Evolutionary conservation across 148 eudicot genomes (phyloP).

Genomic region (Vaccinium darrowii): DNA sequence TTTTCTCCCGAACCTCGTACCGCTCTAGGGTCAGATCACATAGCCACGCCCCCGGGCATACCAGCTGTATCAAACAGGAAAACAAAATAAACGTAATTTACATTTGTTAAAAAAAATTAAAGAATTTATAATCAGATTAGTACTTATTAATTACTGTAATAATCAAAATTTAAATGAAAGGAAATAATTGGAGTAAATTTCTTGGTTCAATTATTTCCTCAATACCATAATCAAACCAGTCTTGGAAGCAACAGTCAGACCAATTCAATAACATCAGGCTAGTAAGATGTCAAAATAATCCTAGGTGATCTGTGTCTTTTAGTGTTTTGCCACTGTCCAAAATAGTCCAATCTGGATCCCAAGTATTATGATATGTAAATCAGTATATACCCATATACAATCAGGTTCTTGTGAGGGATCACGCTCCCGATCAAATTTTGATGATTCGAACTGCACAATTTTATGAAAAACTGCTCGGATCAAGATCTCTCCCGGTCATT

Average conservation of each 20-base stretch:
- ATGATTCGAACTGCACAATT: too few species aligned
- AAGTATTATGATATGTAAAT: not conserved
- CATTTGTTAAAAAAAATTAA: not conserved
- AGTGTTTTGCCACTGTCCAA: not conserved
- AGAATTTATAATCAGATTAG: not conserved
- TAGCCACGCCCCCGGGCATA: slow-evolving; percentile 85
- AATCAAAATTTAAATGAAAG: not conserved
- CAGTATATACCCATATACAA: too few species aligned
- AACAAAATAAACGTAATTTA: not conserved
- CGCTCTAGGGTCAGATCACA: slow-evolving; percentile 75
- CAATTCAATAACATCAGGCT: not conserved
- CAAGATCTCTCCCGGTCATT: too few species aligned
- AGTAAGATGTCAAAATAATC: not conserved
- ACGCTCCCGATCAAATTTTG: too few species aligned
- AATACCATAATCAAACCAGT: not conserved
- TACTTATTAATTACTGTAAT: not conserved
- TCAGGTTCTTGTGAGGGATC: too few species aligned
- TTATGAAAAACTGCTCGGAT: too few species aligned
- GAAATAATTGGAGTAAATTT: not conserved
- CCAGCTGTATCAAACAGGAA: slow-evolving; percentile 40
- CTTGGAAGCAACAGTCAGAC: not conserved
- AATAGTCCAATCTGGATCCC: not conserved
- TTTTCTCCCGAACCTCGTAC: slow-evolving; percentile 90
- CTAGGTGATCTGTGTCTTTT: not conserved
- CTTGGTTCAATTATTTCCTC: not conserved